Evolutionary conservation across 2,329 filamentous ascomycete species (phyloP).

Genomic region (Aspergillus sergii): DNA sequence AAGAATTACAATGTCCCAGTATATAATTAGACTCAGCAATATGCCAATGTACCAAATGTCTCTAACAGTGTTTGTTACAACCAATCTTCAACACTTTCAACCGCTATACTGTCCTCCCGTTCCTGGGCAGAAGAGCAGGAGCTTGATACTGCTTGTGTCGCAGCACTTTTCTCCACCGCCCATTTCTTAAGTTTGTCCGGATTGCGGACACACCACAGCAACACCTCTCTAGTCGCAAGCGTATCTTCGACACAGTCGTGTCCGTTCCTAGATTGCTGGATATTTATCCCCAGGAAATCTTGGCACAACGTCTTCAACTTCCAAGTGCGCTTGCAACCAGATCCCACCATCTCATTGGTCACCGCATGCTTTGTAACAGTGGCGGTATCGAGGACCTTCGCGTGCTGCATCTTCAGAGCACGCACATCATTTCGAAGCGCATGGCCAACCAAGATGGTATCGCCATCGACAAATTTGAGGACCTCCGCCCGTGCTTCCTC

Average conservation of each 20-base stretch:
- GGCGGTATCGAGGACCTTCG: not conserved
- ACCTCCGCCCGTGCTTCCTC: not conserved
- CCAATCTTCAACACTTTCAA: not conserved
- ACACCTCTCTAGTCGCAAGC: not conserved
- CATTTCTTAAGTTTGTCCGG: not conserved
- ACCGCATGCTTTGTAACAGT: not conserved
- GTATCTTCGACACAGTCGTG: constrained; percentile 5
- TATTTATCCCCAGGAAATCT: not conserved
- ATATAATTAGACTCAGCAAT: too few species aligned
- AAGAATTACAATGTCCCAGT: not conserved
- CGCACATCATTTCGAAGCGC: not conserved
- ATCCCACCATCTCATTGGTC: not conserved
- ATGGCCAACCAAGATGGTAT: constrained; percentile 1
- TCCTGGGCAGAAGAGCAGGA: not conserved
- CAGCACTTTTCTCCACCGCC: not conserved
- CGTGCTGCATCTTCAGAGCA: not conserved
- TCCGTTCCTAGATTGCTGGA: not conserved
- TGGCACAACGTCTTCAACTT: not conserved
- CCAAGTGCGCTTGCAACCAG: not conserved
- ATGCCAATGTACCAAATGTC: not conserved
- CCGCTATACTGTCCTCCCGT: not conserved
- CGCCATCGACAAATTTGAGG: not conserved
- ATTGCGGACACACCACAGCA: not conserved
- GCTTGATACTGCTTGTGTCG: not conserved
- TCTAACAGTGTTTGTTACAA: not conserved